A percentile compares a stretch with the other conserved stretches of the same genome.
Conservation (phyloP, 2,329 filamentous ascomycete species). For the Emergomyces africanus region DNA sequence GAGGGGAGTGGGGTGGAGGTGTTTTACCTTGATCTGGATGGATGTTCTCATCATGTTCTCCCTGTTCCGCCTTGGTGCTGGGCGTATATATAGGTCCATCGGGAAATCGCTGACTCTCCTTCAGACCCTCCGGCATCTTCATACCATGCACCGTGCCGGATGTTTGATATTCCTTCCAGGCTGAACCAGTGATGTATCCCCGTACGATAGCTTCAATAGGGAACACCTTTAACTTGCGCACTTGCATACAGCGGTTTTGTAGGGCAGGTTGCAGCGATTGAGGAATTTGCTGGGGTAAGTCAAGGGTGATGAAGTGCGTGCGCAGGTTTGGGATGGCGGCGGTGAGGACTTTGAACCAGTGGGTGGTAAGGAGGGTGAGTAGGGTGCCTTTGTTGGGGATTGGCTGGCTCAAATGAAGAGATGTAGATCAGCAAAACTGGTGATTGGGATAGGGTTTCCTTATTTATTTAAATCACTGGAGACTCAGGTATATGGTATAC, state of each 20-base stretch:
- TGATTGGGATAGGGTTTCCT: background rate
- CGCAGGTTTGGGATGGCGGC: conserved; percentile 43
- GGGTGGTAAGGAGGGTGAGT: conserved; percentile 52
- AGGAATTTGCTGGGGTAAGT: conserved; percentile 41
- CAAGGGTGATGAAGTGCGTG: conserved; percentile 50
- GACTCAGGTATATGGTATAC: conserved; percentile 26
- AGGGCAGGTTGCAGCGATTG: conserved; percentile 39
- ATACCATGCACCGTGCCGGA: conserved; percentile 71
- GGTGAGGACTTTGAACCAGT: conserved; percentile 55
- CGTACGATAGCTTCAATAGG: conserved; percentile 77
- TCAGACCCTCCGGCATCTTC: conserved; percentile 51
- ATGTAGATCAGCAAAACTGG: background rate
- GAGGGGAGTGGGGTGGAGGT: background rate
- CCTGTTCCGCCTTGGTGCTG: conserved; percentile 70
- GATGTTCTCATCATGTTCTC: conserved; percentile 78
- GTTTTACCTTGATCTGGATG: conserved; percentile 48
- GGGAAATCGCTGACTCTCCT: conserved; percentile 56
- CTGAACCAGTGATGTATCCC: conserved; percentile 77
- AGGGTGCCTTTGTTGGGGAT: conserved; percentile 56
- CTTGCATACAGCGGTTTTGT: conserved; percentile 61
- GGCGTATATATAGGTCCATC: conserved; percentile 63
- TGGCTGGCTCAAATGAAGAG: conserved; percentile 33
- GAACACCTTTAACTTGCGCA: conserved; percentile 60
- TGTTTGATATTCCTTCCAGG: conserved; percentile 65
- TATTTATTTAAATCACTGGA: background rate